phyloP scores from a whole-genome alignment of 306 rosid species.

The Luffa acutangula region DNA sequence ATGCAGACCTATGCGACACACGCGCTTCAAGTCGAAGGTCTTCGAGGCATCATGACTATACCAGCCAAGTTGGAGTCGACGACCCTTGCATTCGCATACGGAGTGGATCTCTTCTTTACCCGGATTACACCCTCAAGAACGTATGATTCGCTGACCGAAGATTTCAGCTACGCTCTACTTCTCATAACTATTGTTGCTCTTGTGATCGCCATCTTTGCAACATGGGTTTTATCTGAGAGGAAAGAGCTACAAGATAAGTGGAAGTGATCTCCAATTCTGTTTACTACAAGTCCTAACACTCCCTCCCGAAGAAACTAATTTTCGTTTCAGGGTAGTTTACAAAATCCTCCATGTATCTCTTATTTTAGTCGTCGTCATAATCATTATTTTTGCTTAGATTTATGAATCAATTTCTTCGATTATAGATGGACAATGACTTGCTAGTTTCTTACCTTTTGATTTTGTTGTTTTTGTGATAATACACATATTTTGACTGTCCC shows the following conservation, averaged over 20 bases:
- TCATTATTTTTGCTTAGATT: conserved; percentile 1
- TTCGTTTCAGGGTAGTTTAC: neutral
- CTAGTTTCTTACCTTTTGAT: neutral
- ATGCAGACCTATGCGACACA: conserved; percentile 85
- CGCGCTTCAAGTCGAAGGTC: conserved; percentile 80
- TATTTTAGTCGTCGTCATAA: neutral
- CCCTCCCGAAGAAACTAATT: neutral
- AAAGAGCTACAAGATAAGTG: conserved; percentile 89
- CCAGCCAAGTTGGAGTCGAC: conserved; percentile 97
- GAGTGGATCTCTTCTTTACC: conserved; percentile 88
- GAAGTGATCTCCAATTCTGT: conserved; percentile 47
- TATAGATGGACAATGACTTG: neutral
- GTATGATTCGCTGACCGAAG: conserved; percentile 93
- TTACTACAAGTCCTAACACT: neutral
- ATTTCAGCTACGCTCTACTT: conserved; percentile 97
- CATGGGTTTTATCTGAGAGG: conserved; percentile 81
- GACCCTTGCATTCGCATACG: conserved; percentile 75
- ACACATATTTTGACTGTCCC: neutral
- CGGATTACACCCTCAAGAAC: conserved; percentile 86
- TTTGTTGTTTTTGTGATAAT: neutral
- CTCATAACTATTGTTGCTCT: conserved; percentile 85
- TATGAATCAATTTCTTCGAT: neutral
- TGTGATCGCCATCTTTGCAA: conserved; percentile 71
- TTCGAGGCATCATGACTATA: conserved; percentile 61
- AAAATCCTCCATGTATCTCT: conserved; percentile 1